Conservation (phyloP, 768 basidiomycete genomes). For the Amanita pseudoporphyria region DNA sequence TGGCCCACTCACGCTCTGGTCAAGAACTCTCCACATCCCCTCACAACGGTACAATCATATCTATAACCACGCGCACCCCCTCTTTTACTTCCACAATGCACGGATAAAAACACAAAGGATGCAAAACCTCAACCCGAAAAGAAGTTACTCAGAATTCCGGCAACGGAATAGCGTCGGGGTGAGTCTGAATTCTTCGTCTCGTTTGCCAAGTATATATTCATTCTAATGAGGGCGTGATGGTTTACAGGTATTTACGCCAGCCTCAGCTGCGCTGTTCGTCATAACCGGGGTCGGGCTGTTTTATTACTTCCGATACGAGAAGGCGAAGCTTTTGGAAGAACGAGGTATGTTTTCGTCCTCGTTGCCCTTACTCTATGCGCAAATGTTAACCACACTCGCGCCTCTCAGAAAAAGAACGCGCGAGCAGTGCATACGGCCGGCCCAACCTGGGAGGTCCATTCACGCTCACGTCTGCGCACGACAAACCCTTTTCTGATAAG, state of each 20-base stretch:
- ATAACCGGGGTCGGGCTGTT: conserved; percentile 72
- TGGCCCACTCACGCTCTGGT: neutral
- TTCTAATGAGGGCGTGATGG: neutral
- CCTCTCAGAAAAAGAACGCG: conserved; percentile 59
- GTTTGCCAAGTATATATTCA: neutral
- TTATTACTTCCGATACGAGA: conserved; percentile 86
- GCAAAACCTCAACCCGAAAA: neutral
- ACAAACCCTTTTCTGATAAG: conserved; percentile 70
- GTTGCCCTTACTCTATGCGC: neutral
- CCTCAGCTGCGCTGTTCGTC: conserved; percentile 77
- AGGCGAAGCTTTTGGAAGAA: conserved; percentile 64
- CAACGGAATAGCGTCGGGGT: conserved; percentile 28
- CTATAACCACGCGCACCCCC: too few species aligned
- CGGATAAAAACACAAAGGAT: neutral
- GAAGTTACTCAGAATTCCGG: conserved; percentile 19
- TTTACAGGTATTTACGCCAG: conserved; percentile 83
- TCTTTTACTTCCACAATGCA: neutral
- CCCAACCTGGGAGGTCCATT: conserved; percentile 93
- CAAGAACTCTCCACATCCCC: too few species aligned
- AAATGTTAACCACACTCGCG: neutral
- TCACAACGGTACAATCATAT: too few species aligned
- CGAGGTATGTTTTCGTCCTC: conserved; percentile 45
- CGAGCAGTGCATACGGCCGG: conserved; percentile 66
- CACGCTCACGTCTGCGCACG: conserved; percentile 48
- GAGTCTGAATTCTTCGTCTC: conserved; percentile 8